A percentile compares a stretch with the other conserved stretches of the same genome.
Conservation (phyloP, 1,284 basidiomycete species). For the Ganoderma boninense region DNA sequence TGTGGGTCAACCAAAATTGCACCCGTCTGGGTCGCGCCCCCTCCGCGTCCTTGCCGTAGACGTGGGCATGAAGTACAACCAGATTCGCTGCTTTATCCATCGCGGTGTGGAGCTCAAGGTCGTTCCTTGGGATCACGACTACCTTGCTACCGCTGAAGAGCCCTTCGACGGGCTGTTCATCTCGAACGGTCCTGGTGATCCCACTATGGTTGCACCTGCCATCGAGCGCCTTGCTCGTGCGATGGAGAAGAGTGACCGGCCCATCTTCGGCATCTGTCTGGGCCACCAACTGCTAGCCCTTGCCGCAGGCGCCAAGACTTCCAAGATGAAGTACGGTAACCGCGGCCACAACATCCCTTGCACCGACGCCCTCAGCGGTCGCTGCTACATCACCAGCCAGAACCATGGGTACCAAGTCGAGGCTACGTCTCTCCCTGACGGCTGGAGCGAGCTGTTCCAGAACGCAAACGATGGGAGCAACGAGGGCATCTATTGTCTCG, state of each 20-base stretch:
- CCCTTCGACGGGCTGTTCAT: constrained; percentile 96
- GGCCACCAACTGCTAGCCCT: constrained; percentile 98
- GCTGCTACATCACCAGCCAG: constrained; percentile 99
- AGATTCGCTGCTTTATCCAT: constrained; percentile 95
- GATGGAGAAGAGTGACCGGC: constrained; percentile 78
- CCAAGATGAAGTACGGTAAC: constrained; percentile 99
- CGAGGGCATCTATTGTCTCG: constrained; percentile 95
- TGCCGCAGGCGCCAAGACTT: constrained; percentile 93
- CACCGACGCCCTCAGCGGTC: constrained; percentile 91
- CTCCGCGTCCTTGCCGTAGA: constrained; percentile 93
- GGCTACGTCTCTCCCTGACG: constrained; percentile 76
- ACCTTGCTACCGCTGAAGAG: constrained; percentile 76
- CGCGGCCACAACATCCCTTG: constrained; percentile 99
- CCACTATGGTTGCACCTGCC: constrained; percentile 84
- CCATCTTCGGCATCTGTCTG: constrained; percentile 99
- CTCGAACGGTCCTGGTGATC: constrained; percentile 99
- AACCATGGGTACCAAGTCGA: constrained; percentile 99
- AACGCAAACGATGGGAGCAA: constrained; percentile 99
- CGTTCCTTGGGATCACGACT: constrained; percentile 97
- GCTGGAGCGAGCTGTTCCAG: constrained; percentile 94
- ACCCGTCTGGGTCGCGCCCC: constrained; percentile 81
- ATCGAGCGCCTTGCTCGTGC: constrained; percentile 78
- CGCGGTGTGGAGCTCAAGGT: constrained; percentile 97
- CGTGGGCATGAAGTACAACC: constrained; percentile 99
- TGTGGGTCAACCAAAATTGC: constrained; percentile 62